These are phyloP conservation scores for Rhizopogon vulgaris DNA, from an alignment of 768 basidiomycete genomes.

Conservation along the genomic window DNA sequence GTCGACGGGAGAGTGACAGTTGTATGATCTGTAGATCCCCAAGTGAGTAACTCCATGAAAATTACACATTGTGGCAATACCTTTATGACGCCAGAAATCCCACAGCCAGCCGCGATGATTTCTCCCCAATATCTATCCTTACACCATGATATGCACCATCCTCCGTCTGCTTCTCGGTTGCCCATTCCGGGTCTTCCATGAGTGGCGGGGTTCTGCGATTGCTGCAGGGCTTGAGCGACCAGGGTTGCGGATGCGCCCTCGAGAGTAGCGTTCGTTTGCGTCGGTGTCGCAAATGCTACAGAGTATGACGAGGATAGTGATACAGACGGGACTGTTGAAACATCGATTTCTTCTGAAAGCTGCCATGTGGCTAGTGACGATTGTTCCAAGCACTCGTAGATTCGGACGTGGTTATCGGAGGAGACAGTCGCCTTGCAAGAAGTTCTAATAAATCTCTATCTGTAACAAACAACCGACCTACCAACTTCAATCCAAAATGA, in stretches of 20 bases:
- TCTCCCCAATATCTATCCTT: conserved; percentile 96
- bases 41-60: conserved; percentile 1
- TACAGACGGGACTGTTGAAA: conserved; percentile 44
- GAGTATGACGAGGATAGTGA: conserved; percentile 43
- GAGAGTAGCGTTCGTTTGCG: conserved; percentile 50
- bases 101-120: conserved; percentile 71
- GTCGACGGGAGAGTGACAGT: conserved; percentile 62
- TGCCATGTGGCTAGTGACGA: conserved; percentile 68
- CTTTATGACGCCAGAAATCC: conserved; percentile 69
- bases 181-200: conserved; percentile 40
- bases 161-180: conserved; percentile 80
- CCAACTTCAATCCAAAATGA: conserved; percentile 84
- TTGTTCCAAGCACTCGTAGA: conserved; percentile 88
- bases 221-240: conserved; percentile 60
- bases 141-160: conserved; percentile 94
- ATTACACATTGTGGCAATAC: conserved; percentile 29
- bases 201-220: conserved; percentile 30
- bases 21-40: conserved; percentile 56
- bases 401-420: conserved; percentile 78
- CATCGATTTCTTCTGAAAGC: conserved; percentile 71
- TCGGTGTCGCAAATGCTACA: conserved; percentile 63
- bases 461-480: conserved; percentile 26
- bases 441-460: not conserved
- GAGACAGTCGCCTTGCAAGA: conserved; percentile 71
- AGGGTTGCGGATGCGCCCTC: conserved; percentile 54